Evolutionary conservation across 495 filamentous ascomycete genomes (phyloP), one percentile per base, ranked within the genome.

Genomic region (Penicillium salamii): DNA sequence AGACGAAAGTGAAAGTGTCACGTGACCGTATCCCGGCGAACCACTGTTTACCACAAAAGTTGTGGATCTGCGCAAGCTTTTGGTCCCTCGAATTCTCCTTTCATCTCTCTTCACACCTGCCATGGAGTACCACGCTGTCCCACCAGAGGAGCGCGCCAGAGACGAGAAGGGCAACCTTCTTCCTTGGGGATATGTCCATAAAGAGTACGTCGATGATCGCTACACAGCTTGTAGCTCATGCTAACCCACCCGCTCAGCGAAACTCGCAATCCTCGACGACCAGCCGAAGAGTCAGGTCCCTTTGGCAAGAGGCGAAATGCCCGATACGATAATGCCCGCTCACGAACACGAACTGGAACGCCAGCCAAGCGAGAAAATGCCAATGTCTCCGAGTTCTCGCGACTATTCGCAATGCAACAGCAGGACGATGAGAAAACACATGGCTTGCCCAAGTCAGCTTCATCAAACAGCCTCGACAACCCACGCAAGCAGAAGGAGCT

Each of bases 41-140:
- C n/a, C n/a, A n/a, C n/a, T n/a, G n/a, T n/a, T n/a, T n/a, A n/a
- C n/a, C n/a, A n/a, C 50, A 60, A 63, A 61, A 63, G 49, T 41
- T 57, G 54, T 53, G 49, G 23, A 31, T 31, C 23, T 32, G 29
- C 50, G 15, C 34, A 29, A 19, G 34, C 15, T 14, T 7, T 21
- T 21, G 42, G 5, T 17, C 12, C n/a, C n/a, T n/a, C n/a, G n/a
- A 29, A 46, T 28, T 7, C 24, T 2, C 29, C n/a, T 35, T 36
- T 48, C 29, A 32, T 41, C 28, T 18, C 33, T 31, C n/a, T 39
- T 33, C 29, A 32, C 29, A 44, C 23, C 24, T 24, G 59, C 57
- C 35, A 84, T 83, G 72, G 83, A 86, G 60, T 80, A 86, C 38
- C 83, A 87, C 59, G 79, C 76, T 35, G 83, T 87, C 18, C 83